phyloP scores from a whole-genome alignment of 208 protist species.

The Leishmania mexicana region DNA sequence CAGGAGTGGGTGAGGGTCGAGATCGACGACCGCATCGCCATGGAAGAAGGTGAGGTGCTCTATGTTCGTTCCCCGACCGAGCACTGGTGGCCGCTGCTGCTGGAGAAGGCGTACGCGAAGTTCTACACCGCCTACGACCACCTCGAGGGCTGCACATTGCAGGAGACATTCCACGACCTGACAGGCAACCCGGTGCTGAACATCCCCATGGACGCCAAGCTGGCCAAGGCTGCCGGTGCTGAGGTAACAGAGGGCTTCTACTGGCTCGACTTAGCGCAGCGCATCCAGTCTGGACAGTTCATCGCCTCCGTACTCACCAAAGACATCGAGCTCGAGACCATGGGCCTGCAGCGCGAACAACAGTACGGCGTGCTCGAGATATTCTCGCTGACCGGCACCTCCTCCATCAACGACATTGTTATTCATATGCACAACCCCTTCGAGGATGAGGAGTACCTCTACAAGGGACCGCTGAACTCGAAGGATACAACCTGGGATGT shows the following conservation, averaged over 20 bases:
- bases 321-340: conserved; percentile 53
- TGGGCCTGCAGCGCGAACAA: conserved; percentile 74
- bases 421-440: conserved; percentile 80
- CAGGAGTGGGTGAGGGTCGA: conserved; percentile 79
- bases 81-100: conserved; percentile 84
- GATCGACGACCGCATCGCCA: conserved; percentile 75
- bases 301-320: conserved; percentile 63
- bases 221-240: conserved; percentile 65
- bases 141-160: conserved; percentile 74
- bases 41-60: conserved; percentile 62
- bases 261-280: conserved; percentile 70
- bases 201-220: conserved; percentile 65
- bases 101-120: conserved; percentile 93
- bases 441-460: conserved; percentile 76
- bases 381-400: conserved; percentile 72
- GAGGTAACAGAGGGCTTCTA: conserved; percentile 47
- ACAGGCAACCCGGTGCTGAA: conserved; percentile 82
- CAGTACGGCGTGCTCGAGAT: conserved; percentile 81
- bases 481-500: conserved; percentile 53
- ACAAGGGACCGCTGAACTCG: conserved; percentile 63
- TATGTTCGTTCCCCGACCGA: conserved; percentile 70
- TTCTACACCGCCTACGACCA: conserved; percentile 81
- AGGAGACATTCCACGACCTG: conserved; percentile 82
- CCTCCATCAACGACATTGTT: conserved; percentile 60
- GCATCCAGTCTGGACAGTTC: conserved; percentile 61